A percentile compares a stretch with the other conserved stretches of the same genome.
These are phyloP conservation scores for Plenodomus biglobosus DNA, from an alignment of 2,329 filamentous ascomycete genomes.

Conservation along the genomic window DNA sequence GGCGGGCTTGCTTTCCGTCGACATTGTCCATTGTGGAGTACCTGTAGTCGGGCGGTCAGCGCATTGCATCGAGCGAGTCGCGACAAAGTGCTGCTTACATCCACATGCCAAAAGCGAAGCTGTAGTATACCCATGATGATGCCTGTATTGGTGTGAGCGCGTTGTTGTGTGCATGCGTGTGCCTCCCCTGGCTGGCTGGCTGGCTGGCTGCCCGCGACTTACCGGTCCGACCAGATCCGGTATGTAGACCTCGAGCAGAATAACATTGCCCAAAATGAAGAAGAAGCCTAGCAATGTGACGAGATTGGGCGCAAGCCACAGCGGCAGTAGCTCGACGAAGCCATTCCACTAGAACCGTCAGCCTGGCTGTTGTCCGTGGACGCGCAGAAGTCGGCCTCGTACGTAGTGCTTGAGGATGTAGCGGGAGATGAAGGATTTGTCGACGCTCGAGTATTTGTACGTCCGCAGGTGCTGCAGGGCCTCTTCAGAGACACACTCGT, in stretches of 20 bases:
- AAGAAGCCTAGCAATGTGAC: conserved; percentile 93
- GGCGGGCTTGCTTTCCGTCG: conserved; percentile 93
- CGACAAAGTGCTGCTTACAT: conserved; percentile 59
- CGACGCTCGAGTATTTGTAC: conserved; percentile 97
- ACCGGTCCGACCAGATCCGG: conserved; percentile 90
- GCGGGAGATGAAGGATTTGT: conserved; percentile 90
- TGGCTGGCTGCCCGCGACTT: conserved; percentile 43
- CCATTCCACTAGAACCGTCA: conserved; percentile 78
- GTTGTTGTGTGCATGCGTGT: not conserved
- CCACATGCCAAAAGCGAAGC: conserved; percentile 93
- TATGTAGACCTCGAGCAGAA: conserved; percentile 73
- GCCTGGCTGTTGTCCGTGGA: conserved; percentile 25
- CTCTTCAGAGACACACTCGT: conserved; percentile 78
- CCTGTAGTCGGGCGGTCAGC: conserved; percentile 40
- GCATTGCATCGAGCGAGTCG: not conserved
- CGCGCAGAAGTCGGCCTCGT: conserved; percentile 47
- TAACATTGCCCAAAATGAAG: conserved; percentile 87
- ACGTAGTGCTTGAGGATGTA: conserved; percentile 96
- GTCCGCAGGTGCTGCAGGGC: conserved; percentile 86
- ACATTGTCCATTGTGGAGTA: conserved; percentile 99
- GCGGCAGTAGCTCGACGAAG: conserved; percentile 83
- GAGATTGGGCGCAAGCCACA: conserved; percentile 98
- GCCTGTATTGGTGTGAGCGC: conserved; percentile 55
- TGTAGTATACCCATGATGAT: conserved; percentile 91
- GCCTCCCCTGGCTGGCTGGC: too few relatives aligned